These are phyloP conservation scores for Phtheirospermum japonicum DNA, from an alignment of 257 asterid genomes.

Conservation along the genomic window DNA sequence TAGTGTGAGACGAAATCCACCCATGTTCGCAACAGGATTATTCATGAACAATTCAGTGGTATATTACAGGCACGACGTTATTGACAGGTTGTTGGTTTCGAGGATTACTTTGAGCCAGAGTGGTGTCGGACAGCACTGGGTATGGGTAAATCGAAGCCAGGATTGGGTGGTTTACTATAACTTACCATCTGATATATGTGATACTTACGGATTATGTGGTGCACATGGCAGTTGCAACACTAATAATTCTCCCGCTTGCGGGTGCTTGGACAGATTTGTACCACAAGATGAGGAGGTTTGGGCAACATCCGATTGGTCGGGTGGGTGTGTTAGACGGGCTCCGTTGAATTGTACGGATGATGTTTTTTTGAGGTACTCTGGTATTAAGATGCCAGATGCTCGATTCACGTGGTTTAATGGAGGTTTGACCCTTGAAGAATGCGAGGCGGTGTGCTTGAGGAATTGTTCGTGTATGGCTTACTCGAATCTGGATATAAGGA, in stretches of 20 bases:
- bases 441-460: conserved; percentile 32
- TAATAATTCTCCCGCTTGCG: conserved; percentile 28
- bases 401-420: conserved; percentile 10
- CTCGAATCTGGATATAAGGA: conserved; percentile 30
- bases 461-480: conserved; percentile 48
- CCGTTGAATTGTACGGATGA: not conserved
- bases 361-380: not conserved
- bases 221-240: conserved; percentile 32
- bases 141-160: conserved; percentile 17
- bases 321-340: not conserved
- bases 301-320: conserved; percentile 26
- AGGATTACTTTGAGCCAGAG: conserved; percentile 21
- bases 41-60: conserved; percentile 22
- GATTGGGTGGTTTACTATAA: conserved; percentile 28
- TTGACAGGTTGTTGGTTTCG: conserved; percentile 24
- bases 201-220: conserved; percentile 35
- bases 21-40: not conserved
- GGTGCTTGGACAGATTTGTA: conserved; percentile 32
- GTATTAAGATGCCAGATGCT: conserved; percentile 9
- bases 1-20: not conserved
- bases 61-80: conserved; percentile 25
- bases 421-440: conserved; percentile 31
- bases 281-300: conserved; percentile 8
- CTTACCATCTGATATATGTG: conserved; percentile 32
- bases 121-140: conserved; percentile 20